Evolutionary conservation across 805 yeast species (phyloP).

Genomic region (Ogataea kodamae): DNA sequence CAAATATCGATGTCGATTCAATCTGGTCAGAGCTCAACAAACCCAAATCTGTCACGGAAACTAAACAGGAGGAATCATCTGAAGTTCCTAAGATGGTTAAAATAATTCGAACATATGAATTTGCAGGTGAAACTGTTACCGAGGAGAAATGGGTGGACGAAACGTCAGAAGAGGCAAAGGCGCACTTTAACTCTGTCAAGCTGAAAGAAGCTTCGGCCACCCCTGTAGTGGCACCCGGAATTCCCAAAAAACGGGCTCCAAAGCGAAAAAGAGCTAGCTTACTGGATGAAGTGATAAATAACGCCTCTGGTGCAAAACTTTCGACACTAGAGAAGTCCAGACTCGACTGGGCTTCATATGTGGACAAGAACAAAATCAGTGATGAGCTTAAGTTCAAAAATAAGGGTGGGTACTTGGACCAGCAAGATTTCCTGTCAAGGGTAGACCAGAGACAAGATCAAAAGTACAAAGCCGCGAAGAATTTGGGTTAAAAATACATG

Average conservation of each 20-base stretch:
- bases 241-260: conserved; percentile 27
- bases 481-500: conserved; percentile 1
- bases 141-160: conserved; percentile 77
- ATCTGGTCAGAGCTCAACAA: conserved; percentile 54
- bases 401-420: conserved; percentile 87
- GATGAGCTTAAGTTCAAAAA: conserved; percentile 80
- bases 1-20: conserved; percentile 41
- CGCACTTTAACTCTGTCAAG: conserved; percentile 57
- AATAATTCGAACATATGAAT: conserved; percentile 75
- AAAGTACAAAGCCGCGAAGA: conserved; percentile 42
- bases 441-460: conserved; percentile 60
- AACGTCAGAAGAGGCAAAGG: conserved; percentile 83
- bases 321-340: conserved; percentile 91
- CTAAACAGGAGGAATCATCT: conserved; percentile 31
- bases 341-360: conserved; percentile 92
- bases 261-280: conserved; percentile 72
- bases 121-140: conserved; percentile 80
- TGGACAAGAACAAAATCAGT: conserved; percentile 76
- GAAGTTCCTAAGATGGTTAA: too few relatives aligned
- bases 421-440: conserved; percentile 81
- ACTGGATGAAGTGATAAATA: conserved; percentile 68
- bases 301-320: conserved; percentile 70
- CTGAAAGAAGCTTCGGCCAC: conserved; percentile 6
- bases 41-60: conserved; percentile 1
- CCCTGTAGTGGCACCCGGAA: conserved; percentile 1